Percentiles rank a stretch among this genome's conserved stretches.
phyloP scores from a whole-genome alignment of 2,329 filamentous ascomycete genomes.

The Neonectria faginata region DNA sequence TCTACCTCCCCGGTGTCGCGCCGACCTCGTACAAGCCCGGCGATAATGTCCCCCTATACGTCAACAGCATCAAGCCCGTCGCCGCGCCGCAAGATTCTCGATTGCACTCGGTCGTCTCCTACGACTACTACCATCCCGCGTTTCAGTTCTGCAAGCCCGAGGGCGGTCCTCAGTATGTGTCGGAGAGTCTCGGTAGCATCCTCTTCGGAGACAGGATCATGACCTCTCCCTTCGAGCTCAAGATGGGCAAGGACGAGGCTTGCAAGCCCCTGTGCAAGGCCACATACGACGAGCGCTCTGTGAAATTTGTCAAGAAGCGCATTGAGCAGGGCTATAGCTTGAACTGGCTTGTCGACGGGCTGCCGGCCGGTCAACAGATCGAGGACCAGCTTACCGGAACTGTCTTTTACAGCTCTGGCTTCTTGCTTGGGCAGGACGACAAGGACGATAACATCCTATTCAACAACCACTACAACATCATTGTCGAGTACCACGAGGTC shows the following conservation, averaged over 20 bases:
- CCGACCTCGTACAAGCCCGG: slow-evolving; percentile 89
- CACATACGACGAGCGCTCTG: slow-evolving; percentile 72
- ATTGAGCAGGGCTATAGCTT: slow-evolving; percentile 90
- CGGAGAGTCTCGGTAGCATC: slow-evolving; percentile 90
- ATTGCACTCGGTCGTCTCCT: slow-evolving; percentile 92
- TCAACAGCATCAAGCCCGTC: slow-evolving; percentile 92
- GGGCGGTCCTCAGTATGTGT: slow-evolving; percentile 80
- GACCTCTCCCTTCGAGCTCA: slow-evolving; percentile 92
- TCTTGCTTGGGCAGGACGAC: slow-evolving; percentile 74
- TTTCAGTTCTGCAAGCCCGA: slow-evolving; percentile 91
- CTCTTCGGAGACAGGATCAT: slow-evolving; percentile 97
- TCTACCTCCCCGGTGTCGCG: slow-evolving; percentile 96
- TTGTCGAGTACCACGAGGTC: slow-evolving; percentile 91
- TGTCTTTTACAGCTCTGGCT: slow-evolving; percentile 91
- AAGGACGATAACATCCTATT: slow-evolving; percentile 71
- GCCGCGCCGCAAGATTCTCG: slow-evolving; percentile 81
- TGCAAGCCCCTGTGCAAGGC: slow-evolving; percentile 84
- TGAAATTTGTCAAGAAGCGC: slow-evolving; percentile 83
- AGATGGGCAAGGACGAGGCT: slow-evolving; percentile 87
- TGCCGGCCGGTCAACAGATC: slow-evolving; percentile 89
- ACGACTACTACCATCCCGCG: slow-evolving; percentile 91
- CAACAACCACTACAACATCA: slow-evolving; percentile 97
- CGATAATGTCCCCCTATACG: slow-evolving; percentile 85
- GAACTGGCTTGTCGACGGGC: slow-evolving; percentile 95
- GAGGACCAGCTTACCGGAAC: slow-evolving; percentile 80